Evolutionary conservation across 352 stramenopile species (phyloP).

Genomic region (Elongisporangium prolatum): DNA sequence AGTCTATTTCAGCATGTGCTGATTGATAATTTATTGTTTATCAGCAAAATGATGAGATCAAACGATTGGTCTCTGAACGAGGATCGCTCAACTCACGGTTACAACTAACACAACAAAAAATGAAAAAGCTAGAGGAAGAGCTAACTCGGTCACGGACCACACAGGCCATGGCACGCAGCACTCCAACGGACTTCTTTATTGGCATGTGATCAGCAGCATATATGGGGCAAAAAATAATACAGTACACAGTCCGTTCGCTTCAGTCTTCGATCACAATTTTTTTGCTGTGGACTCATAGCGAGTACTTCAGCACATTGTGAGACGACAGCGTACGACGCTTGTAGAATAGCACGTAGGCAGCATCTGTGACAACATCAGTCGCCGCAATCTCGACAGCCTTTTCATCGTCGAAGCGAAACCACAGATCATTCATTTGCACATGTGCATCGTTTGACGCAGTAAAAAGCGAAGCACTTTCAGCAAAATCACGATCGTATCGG

Average conservation of each 20-base stretch:
- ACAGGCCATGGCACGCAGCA: conserved; percentile 38
- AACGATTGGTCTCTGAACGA: conserved; percentile 40
- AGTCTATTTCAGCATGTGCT: conserved; percentile 17
- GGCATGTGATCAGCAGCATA: conserved; percentile 30
- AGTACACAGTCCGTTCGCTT: neutral
- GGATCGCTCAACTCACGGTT: conserved; percentile 41
- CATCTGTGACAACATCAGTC: conserved; percentile 71
- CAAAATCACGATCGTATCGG: conserved; percentile 65
- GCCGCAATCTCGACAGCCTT: conserved; percentile 71
- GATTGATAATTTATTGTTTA: conserved; percentile 17
- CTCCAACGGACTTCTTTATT: conserved; percentile 64
- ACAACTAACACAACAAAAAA: conserved; percentile 46
- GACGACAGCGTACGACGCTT: conserved; percentile 72
- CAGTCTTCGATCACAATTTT: neutral
- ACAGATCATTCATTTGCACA: conserved; percentile 53
- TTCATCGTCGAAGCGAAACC: conserved; percentile 84
- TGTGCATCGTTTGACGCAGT: conserved; percentile 19
- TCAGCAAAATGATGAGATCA: conserved; percentile 54
- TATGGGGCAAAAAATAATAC: neutral
- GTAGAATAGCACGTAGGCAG: conserved; percentile 91
- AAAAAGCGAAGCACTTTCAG: conserved; percentile 56
- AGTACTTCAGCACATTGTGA: conserved; percentile 65
- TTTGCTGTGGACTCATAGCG: conserved; percentile 24
- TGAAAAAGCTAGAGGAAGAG: conserved; percentile 52
- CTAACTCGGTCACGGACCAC: conserved; percentile 38